Base-by-base conservation (phyloP, 2,329 filamentous ascomycete genomes). In the Claviceps purpurea region DNA sequence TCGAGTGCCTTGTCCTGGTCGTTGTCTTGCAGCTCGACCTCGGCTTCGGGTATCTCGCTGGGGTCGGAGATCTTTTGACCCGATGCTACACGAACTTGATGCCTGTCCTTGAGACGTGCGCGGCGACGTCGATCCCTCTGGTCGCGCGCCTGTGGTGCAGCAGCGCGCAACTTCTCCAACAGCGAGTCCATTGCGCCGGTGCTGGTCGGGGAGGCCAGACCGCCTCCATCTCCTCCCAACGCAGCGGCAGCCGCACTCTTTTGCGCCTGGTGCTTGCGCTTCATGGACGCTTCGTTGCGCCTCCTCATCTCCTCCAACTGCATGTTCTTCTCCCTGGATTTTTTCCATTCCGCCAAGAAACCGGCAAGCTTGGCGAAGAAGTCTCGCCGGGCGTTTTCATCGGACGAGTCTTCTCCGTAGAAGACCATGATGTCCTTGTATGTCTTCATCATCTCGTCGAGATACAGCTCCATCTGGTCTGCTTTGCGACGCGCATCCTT, bases 351-450 rank as follows among this genome's bases (percentile, higher is more conserved):
- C 37, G 76, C 73, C 60, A 98, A 79, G 72, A 98, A 98, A 51
- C 82, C 76, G 20, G 91, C 89, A 61, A 98, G 77, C 73, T 97
- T 97, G 57, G 84, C 75, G 65, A 98, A 98, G 77, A 98, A 98
- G 60, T 96, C 90, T 56, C 93, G 79, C 53, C 90, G 79, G n/a
- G 90, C 86, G 62, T 89, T 94, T 50, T 97, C 93, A 65, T 98
- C 93, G 13, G 79, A 76, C 41, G 87, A 83, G 63, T 98, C 93
- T 72, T 98, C 93, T 58, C 93, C 93, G 65, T 96, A 97, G 70
- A 95, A 95, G 5, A 84, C 78, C 84, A 97, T 89, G 60, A 97
- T 96, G 65, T 96, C 89, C 63, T 95, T 87, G 72, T 91, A 97
- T 0, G 85, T 86, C 63, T 86, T 83, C 59, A 81, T 75, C 88